Percentiles rank a stretch among this genome's conserved stretches.
These are phyloP conservation scores for Malbranchea cinnamomea DNA, from an alignment of 2,329 filamentous ascomycete species.

Conservation along the genomic window DNA sequence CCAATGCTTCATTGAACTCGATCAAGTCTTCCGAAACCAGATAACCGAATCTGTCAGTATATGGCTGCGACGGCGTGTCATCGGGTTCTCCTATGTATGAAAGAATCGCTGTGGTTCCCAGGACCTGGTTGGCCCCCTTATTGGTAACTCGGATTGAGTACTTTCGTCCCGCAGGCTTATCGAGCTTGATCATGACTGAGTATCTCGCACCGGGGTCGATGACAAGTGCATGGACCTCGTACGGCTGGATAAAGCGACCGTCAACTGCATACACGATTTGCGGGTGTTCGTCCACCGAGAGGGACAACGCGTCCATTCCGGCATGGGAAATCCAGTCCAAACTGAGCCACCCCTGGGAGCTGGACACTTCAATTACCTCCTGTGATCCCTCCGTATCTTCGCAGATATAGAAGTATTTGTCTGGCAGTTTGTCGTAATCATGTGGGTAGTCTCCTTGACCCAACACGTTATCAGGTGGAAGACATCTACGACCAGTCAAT, in stretches of 20 bases:
- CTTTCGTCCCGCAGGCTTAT: conserved; percentile 27
- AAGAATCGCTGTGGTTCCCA: conserved; percentile 39
- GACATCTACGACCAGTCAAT: conserved; percentile 8
- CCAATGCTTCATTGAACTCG: conserved; percentile 30
- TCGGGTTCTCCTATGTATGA: conserved; percentile 21
- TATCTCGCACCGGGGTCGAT: conserved; percentile 20
- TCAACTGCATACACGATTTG: conserved; percentile 27
- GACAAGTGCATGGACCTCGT: conserved; percentile 17
- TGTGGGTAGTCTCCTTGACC: conserved; percentile 10
- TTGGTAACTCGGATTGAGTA: conserved; percentile 43
- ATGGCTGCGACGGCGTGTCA: conserved; percentile 22
- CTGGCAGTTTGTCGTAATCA: conserved; percentile 15
- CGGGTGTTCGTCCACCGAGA: conserved; percentile 26
- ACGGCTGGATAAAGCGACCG: conserved; percentile 24
- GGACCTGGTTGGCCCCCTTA: conserved; percentile 36
- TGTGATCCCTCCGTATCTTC: conserved; percentile 29
- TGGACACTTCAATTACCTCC: conserved; percentile 30
- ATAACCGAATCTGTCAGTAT: conserved; percentile 36
- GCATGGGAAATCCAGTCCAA: conserved; percentile 41
- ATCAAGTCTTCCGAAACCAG: conserved; percentile 27
- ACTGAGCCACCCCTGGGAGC: conserved; percentile 33
- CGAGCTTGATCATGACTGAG: conserved; percentile 27
- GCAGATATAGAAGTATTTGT: conserved; percentile 25
- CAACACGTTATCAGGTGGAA: conserved; percentile 9
- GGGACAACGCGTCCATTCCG: conserved; percentile 34